Percentiles rank a stretch among this genome's conserved stretches.
These are phyloP conservation scores for Kwoniella sp. DNA, from an alignment of 768 basidiomycete species.

Conservation along the genomic window DNA sequence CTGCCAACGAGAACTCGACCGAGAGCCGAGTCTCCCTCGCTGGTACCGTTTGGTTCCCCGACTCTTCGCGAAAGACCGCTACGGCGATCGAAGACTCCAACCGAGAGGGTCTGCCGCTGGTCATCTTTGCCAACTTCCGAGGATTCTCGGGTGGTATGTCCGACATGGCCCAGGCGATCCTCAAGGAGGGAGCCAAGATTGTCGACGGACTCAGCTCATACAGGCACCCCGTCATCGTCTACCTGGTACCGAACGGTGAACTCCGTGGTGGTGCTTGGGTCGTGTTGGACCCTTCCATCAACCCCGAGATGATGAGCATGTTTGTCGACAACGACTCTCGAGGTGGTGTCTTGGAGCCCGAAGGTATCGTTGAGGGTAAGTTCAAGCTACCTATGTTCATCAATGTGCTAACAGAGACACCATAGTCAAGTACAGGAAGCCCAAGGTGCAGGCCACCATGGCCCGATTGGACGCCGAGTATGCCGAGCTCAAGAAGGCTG, in stretches of 20 bases:
- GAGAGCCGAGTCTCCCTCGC: slow-evolving; percentile 99
- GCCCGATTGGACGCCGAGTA: slow-evolving; percentile 85
- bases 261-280: slow-evolving; percentile 99
- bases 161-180: slow-evolving; percentile 74
- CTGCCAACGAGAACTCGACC: slow-evolving; percentile 91
- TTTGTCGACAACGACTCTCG: slow-evolving; percentile 93
- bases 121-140: slow-evolving; percentile 99
- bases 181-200: slow-evolving; percentile 97
- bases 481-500: slow-evolving; percentile 71
- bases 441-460: slow-evolving; percentile 86
- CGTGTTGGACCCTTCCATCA: slow-evolving; percentile 96
- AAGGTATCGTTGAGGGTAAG: slow-evolving; percentile 96
- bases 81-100: slow-evolving; percentile 99
- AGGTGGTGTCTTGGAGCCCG: slow-evolving; percentile 90
- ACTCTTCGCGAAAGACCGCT: slow-evolving; percentile 98
- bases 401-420: not conserved
- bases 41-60: slow-evolving; percentile 97
- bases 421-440: slow-evolving; percentile 66
- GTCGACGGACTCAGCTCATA: slow-evolving; percentile 96
- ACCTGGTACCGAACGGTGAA: slow-evolving; percentile 97
- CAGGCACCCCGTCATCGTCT: slow-evolving; percentile 96
- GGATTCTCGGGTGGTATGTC: slow-evolving; percentile 88
- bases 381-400: slow-evolving; percentile 36
- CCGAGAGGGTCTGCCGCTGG: slow-evolving; percentile 90
- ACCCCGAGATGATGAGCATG: slow-evolving; percentile 97